phyloP scores from a whole-genome alignment of 78 protist genomes.

The Chrysochromulina tobinii region DNA sequence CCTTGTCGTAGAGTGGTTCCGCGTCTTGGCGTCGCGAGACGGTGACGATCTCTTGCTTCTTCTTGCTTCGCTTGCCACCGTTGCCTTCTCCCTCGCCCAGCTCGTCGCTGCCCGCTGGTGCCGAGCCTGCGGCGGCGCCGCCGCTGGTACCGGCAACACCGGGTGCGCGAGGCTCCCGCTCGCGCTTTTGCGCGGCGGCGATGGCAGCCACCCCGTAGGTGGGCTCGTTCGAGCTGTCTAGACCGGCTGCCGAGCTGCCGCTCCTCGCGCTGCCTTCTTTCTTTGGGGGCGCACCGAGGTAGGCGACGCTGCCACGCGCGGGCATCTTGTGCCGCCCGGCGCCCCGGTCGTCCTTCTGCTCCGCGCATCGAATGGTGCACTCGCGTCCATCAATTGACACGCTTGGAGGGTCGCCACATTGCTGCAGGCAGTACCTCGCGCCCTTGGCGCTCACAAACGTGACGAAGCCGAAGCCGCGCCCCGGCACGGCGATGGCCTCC shows the following conservation, averaged over 20 bases:
- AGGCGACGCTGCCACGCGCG: background rate
- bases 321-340: background rate
- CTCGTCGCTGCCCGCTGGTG: background rate
- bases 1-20: background rate
- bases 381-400: background rate
- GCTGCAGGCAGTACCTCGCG: background rate
- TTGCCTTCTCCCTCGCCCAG: background rate
- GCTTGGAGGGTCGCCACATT: background rate
- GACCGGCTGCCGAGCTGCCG: too few species aligned
- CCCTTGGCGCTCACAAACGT: background rate
- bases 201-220: too few species aligned
- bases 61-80: background rate
- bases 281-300: background rate
- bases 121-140: background rate
- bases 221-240: too few species aligned
- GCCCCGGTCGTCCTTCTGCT: background rate
- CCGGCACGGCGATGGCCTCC: background rate
- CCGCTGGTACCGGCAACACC: too few species aligned
- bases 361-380: background rate
- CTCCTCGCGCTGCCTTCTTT: background rate
- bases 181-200: background rate
- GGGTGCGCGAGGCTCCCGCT: background rate
- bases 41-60: background rate
- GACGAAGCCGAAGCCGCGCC: slow-evolving; percentile 28
- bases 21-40: slow-evolving; percentile 3